Evolutionary conservation across 108 stramenopile species (phyloP).

Genomic region (Phaeodactylum tricornutum): DNA sequence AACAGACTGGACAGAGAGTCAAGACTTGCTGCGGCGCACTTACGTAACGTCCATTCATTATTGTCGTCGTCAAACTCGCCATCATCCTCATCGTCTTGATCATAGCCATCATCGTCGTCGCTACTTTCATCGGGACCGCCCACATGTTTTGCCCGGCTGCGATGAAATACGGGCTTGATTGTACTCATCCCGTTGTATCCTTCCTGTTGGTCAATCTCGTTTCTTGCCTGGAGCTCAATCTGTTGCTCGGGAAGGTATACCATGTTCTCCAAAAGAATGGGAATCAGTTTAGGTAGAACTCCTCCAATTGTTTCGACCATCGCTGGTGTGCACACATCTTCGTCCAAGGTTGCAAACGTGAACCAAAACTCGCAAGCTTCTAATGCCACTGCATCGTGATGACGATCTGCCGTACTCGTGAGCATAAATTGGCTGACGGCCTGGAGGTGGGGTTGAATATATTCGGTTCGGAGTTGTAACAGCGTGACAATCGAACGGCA

Average conservation of each 20-base stretch:
- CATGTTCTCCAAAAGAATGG: constrained; percentile 68
- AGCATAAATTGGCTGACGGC: constrained; percentile 78
- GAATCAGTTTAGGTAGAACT: constrained; percentile 58
- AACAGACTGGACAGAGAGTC: constrained; percentile 68
- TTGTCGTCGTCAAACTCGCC: constrained; percentile 55
- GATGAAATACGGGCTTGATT: constrained; percentile 78
- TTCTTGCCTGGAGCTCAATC: constrained; percentile 58
- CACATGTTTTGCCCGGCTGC: constrained; percentile 33
- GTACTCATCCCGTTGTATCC: constrained; percentile 29
- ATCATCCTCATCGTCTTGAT: constrained; percentile 40
- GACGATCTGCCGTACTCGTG: constrained; percentile 42
- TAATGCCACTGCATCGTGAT: constrained; percentile 20
- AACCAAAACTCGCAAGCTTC: constrained; percentile 92
- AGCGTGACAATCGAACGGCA: constrained; percentile 81
- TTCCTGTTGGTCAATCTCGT: constrained; percentile 57
- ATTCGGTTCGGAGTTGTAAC: constrained; percentile 49
- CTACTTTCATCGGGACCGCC: constrained; percentile 25
- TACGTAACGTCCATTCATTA: constrained; percentile 83
- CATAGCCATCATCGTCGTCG: constrained; percentile 21
- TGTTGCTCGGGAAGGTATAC: constrained; percentile 73
- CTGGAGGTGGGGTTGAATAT: constrained; percentile 55
- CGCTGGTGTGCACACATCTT: constrained; percentile 34
- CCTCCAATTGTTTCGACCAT: constrained; percentile 43
- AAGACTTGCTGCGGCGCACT: constrained; percentile 79
- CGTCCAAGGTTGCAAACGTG: constrained; percentile 65